Base-by-base conservation (phyloP, 768 basidiomycete genomes). In the Leccinum disarticulatum region DNA sequence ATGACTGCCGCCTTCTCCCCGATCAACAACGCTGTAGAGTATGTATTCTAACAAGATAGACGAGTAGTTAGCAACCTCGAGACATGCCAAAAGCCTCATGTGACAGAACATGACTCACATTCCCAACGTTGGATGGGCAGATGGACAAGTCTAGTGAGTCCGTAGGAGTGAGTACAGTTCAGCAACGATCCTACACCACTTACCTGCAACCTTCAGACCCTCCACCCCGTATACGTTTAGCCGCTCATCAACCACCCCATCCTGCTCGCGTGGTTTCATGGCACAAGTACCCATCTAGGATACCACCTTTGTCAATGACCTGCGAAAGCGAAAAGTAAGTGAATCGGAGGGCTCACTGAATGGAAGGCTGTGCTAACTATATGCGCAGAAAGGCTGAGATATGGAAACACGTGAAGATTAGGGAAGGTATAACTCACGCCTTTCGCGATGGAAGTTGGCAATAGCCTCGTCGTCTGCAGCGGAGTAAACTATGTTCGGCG, bases 1-100 rank as follows among this genome's bases (percentile, higher is more conserved):
- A 87, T 79, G 7, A 79, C 63, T 0, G 85, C 84, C 0, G 84
- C 84, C 69, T 87, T 87, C 70, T 87, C 86, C 6, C 84, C 86
- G 38, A 88, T 66, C 36, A 73, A 69, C 25, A 80, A 56, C 7
- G 79, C 76, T 8, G 77, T 78, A 0, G 77, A 78, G 58, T 78
- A 80, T 1, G 80, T 81, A 55, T 80, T 81, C 74, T 68, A 5
- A 11, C 31, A 19, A 31, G 11, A 47, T 2, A 2, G 9, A 22
- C 7, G 1, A 57, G 15, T 4, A n/a, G 14, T 52, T 7, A 59
- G 36, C n/a, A 2, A 47, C 14, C 1, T 33, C 2, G 13, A 15
- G 7, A 10, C 15, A 27, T 10, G 19, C 22, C 22, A 22, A 38
- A 22, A 3, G 14, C 3, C 0, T 17, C 1, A 6, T 4, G 36